Percentiles rank a stretch among this genome's conserved stretches.
Evolutionary conservation across 768 basidiomycete genomes (phyloP).

Genomic region (Pilatotrama ljubarskyi): DNA sequence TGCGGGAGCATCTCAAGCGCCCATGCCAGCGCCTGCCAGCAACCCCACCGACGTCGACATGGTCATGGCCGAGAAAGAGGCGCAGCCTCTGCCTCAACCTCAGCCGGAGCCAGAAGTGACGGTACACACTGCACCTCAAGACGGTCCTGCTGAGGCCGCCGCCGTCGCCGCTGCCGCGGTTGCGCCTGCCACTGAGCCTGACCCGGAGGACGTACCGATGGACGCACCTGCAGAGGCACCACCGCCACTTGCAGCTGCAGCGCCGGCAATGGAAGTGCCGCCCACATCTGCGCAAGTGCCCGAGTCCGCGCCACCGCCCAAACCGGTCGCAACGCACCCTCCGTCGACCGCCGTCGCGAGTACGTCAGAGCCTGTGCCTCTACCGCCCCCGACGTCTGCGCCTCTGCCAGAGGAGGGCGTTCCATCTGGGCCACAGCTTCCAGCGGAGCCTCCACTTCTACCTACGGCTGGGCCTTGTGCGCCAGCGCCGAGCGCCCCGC

Average conservation of each 20-base stretch:
- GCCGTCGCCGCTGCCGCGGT: not conserved
- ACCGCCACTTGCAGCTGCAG: too few relatives aligned
- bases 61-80: not conserved
- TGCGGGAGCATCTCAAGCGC: not conserved
- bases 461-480: not conserved
- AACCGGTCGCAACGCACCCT: too few relatives aligned
- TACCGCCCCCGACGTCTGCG: not conserved
- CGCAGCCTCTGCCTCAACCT: not conserved
- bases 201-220: conserved; percentile 13
- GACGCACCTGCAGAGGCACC: not conserved
- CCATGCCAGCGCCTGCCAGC: not conserved
- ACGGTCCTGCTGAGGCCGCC: not conserved
- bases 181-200: not conserved
- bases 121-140: conserved; percentile 6
- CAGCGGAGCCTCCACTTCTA: not conserved
- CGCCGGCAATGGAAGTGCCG: not conserved
- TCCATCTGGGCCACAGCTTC: too few relatives aligned
- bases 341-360: too few relatives aligned
- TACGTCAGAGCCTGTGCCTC: not conserved
- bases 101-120: not conserved
- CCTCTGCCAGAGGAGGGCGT: too few relatives aligned
- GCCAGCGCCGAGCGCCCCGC: too few relatives aligned
- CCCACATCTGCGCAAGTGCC: not conserved
- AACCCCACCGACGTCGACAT: conserved; percentile 1
- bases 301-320: not conserved